These are phyloP conservation scores for Aspergillus sp. DNA, from an alignment of 2,329 filamentous ascomycete genomes.

Conservation along the genomic window DNA sequence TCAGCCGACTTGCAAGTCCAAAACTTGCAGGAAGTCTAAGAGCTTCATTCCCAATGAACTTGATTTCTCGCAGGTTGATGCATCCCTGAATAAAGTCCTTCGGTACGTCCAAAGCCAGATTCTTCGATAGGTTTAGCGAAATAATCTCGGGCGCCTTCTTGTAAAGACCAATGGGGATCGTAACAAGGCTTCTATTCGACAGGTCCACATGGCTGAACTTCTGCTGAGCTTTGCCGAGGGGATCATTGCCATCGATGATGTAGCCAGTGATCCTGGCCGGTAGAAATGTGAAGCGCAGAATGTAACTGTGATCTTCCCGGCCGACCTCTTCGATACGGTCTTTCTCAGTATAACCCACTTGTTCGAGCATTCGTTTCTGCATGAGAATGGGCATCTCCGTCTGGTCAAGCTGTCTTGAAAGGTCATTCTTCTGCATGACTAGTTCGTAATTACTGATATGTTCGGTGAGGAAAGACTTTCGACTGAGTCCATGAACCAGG, in stretches of 20 bases:
- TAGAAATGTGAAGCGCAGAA: constrained; percentile 93
- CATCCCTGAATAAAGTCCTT: constrained; percentile 96
- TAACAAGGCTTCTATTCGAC: constrained; percentile 83
- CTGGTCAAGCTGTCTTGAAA: constrained; percentile 76
- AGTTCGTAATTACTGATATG: constrained; percentile 94
- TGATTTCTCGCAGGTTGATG: constrained; percentile 88
- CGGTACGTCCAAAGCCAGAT: constrained; percentile 87
- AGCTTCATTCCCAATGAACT: constrained; percentile 92
- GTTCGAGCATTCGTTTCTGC: constrained; percentile 86
- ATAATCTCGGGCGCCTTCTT: constrained; percentile 90
- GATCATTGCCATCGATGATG: constrained; percentile 68
- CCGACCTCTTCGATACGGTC: constrained; percentile 92
- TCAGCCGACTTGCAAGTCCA: constrained; percentile 75
- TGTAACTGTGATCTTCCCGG: constrained; percentile 94
- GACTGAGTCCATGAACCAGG: constrained; percentile 84
- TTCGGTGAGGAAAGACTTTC: constrained; percentile 91
- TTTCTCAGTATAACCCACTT: constrained; percentile 83
- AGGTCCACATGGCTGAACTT: constrained; percentile 96
- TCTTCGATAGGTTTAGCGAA: constrained; percentile 88
- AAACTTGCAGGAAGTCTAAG: constrained; percentile 82
- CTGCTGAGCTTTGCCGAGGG: constrained; percentile 71
- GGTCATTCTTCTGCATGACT: constrained; percentile 88
- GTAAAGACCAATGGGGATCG: constrained; percentile 92
- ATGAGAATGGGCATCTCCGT: constrained; percentile 83
- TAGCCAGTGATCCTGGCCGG: constrained; percentile 83